These are phyloP conservation scores for Lasiosphaeria hispida DNA, from an alignment of 495 filamentous ascomycete genomes.

Conservation along the genomic window DNA sequence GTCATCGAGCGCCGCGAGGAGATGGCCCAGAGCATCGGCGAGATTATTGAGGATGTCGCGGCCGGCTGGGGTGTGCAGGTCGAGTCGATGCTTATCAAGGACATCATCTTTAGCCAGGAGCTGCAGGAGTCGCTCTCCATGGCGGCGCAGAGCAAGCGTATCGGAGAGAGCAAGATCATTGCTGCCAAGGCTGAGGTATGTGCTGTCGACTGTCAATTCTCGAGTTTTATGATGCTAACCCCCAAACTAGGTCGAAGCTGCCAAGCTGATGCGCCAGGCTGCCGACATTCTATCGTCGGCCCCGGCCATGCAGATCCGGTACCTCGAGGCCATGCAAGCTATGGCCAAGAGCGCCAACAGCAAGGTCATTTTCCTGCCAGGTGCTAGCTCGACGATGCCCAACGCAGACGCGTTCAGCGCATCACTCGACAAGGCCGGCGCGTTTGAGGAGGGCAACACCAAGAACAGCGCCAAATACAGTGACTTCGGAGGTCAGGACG, in stretches of 20 bases:
- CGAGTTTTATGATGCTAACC: neutral
- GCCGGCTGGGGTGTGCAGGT: constrained; percentile 93
- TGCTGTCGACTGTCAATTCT: neutral
- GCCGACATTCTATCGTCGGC: constrained; percentile 92
- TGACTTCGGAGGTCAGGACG: constrained; percentile 50
- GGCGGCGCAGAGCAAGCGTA: constrained; percentile 99
- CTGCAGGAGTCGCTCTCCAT: constrained; percentile 98
- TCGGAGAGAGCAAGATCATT: constrained; percentile 98
- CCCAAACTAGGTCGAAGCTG: constrained; percentile 66
- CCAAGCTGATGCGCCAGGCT: constrained; percentile 97
- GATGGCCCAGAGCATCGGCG: constrained; percentile 86
- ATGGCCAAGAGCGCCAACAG: constrained; percentile 95
- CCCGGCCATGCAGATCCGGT: constrained; percentile 98
- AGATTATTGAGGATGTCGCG: constrained; percentile 97
- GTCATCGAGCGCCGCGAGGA: constrained; percentile 99
- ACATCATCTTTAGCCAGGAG: constrained; percentile 95
- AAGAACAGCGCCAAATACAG: constrained; percentile 21
- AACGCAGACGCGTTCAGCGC: constrained; percentile 39
- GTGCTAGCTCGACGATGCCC: constrained; percentile 61
- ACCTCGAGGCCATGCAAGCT: constrained; percentile 98
- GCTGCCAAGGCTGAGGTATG: constrained; percentile 79
- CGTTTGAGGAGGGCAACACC: neutral
- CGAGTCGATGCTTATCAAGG: constrained; percentile 98
- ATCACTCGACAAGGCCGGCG: constrained; percentile 20
- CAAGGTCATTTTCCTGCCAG: constrained; percentile 96